Evolutionary conservation across 2,329 filamentous ascomycete species (phyloP).

Genomic region (Ambrosiella cleistominuta): DNA sequence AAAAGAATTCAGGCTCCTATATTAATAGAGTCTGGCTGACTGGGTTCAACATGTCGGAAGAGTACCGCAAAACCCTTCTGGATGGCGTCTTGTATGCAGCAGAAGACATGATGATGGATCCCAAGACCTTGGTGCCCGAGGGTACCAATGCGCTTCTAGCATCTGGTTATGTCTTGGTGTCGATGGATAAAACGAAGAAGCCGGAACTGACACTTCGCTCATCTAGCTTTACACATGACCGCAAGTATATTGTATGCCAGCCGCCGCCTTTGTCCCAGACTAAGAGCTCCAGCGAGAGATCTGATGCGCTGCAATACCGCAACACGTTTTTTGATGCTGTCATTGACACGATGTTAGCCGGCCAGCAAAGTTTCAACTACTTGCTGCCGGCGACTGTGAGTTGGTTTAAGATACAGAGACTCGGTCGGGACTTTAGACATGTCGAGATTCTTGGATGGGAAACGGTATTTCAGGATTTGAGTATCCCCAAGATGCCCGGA

Average conservation of each 20-base stretch:
- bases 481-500: neutral
- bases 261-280: no score
- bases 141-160: no score
- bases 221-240: no score
- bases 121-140: neutral
- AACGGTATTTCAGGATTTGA: neutral
- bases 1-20: constrained; percentile 19
- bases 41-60: constrained; percentile 17
- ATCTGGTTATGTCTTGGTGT: no score
- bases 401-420: constrained; percentile 16
- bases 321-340: neutral
- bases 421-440: constrained; percentile 18
- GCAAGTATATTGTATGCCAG: no score
- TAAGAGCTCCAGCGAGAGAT: no score
- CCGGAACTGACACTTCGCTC: no score
- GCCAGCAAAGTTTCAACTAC: neutral
- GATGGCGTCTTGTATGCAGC: constrained; percentile 18
- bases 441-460: neutral
- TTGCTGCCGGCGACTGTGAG: neutral
- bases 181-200: no score
- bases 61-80: constrained; percentile 19
- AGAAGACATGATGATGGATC: neutral
- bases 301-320: constrained; percentile 15
- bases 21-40: constrained; percentile 31
- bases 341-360: neutral